These are phyloP conservation scores for Cryomyces minteri DNA, from an alignment of 495 filamentous ascomycete genomes.

Conservation along the genomic window DNA sequence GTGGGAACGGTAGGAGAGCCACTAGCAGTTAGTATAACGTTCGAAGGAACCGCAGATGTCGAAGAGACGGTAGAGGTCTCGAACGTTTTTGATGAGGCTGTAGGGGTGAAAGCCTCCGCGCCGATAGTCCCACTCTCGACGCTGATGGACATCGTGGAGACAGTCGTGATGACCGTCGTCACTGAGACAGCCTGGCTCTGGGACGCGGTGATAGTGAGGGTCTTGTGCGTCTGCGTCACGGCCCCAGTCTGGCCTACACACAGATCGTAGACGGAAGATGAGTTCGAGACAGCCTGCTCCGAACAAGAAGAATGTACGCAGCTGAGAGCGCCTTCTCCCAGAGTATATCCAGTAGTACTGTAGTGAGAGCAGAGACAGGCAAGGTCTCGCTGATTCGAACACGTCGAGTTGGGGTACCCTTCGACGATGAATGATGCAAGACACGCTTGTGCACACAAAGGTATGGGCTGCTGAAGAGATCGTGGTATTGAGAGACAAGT, in stretches of 20 bases:
- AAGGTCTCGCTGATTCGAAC: neutral
- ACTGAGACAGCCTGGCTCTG: neutral
- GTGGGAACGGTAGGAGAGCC: neutral
- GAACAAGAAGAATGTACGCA: neutral
- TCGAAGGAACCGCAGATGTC: neutral
- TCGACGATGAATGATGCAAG: neutral
- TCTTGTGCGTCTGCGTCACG: neutral
- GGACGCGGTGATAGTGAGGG: neutral
- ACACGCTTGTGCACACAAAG: neutral
- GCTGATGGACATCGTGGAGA: neutral
- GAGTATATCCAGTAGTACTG: neutral
- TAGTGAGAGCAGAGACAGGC: neutral
- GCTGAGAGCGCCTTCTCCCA: neutral
- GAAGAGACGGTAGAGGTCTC: neutral
- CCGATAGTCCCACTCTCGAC: neutral
- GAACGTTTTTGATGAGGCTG: neutral
- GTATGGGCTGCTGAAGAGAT: neutral
- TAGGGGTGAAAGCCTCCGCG: neutral
- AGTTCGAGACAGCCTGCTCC: neutral
- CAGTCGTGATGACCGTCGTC: neutral
- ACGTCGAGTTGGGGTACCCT: neutral
- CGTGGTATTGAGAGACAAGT: neutral
- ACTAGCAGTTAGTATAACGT: neutral
- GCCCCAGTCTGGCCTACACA: neutral
- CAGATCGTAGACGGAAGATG: neutral